Evolutionary conservation across 441 rosid species (phyloP).

Genomic region (Omphalea diandra): DNA sequence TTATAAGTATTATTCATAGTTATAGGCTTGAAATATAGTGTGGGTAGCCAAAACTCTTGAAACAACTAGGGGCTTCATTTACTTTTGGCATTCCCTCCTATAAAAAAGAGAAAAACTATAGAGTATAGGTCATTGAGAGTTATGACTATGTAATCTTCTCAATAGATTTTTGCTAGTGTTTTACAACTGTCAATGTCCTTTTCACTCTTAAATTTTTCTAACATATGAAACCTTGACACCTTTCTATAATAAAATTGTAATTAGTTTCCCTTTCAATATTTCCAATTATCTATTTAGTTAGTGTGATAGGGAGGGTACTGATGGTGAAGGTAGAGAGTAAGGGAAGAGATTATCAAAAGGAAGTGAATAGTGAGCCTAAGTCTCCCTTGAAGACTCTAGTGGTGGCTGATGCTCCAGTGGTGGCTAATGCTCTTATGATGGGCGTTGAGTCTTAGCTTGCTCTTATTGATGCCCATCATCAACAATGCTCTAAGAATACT

Average conservation of each 20-base stretch:
- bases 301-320: too few species aligned
- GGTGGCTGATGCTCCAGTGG: slow-evolving; percentile 54
- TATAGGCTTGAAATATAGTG: too few species aligned
- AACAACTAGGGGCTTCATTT: too few species aligned
- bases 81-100: not conserved
- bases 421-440: too few species aligned
- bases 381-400: slow-evolving; percentile 79
- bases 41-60: too few species aligned
- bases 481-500: slow-evolving; percentile 37
- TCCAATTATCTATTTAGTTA: too few species aligned
- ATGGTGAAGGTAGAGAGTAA: slow-evolving; percentile 75
- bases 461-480: slow-evolving; percentile 62
- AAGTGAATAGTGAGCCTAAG: slow-evolving; percentile 42
- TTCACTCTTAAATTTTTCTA: not conserved
- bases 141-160: not conserved
- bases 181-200: not conserved
- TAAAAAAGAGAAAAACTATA: not conserved
- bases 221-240: slow-evolving; percentile 4
- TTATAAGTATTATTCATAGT: too few species aligned
- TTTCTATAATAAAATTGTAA: too few species aligned
- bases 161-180: not conserved
- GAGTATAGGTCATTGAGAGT: not conserved
- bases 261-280: too few species aligned
- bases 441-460: slow-evolving; percentile 90
- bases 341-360: slow-evolving; percentile 56